Base-by-base conservation (phyloP, 2,329 filamentous ascomycete species). In the Colletotrichum sp. region DNA sequence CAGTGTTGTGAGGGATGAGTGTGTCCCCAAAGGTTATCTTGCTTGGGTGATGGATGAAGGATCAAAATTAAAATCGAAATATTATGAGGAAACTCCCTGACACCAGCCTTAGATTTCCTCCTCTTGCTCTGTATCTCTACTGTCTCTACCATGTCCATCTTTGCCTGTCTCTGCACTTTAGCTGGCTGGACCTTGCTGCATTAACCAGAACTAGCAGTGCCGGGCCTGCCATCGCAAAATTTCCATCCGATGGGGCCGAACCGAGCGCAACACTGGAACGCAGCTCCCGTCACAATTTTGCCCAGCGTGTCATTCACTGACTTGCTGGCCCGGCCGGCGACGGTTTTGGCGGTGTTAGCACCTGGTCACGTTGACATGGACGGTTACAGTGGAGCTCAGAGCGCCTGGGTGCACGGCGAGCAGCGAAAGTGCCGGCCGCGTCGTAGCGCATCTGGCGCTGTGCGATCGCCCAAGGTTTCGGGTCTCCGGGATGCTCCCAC, bases 231-330 rank as follows among this genome's bases (percentile, higher is more conserved):
- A 76, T 76, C 70, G 64, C 64, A 76, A 75, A 74, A 68, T 74
- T 69, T 30, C 73, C 74, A 76, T 76, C 74, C 43, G 74, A 76
- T 74, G 62, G 64, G 58, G 70, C 64, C 74, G 74, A 52, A 69
- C 58, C 28, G 32, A 64, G 55, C 67, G 55, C 61, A 64, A 36
- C 56, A 60, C 30, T 32, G 60, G 36, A 56, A 30, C 55, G 55
- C 39, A 66, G 34, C 15, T 62, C 43, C 43, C 43, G 43, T 52
- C 69, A 67, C 56, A 56, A 75, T 67, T 22, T 71, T 28, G 39
- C 16, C 36, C 16, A 30, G 39, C 16, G 27, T 48, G 58, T n/a
- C 30, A 15, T 22, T 62, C 30, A 61, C 43, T 52, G 27, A n/a
- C 56, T 58, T 32, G 25, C 30, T 43, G 32, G 32, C 30, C 22